A percentile compares a stretch with the other conserved stretches of the same genome.
These are phyloP conservation scores for Phytopythium chamaehyphon DNA, from an alignment of 352 stramenopile genomes.

Conservation along the genomic window DNA sequence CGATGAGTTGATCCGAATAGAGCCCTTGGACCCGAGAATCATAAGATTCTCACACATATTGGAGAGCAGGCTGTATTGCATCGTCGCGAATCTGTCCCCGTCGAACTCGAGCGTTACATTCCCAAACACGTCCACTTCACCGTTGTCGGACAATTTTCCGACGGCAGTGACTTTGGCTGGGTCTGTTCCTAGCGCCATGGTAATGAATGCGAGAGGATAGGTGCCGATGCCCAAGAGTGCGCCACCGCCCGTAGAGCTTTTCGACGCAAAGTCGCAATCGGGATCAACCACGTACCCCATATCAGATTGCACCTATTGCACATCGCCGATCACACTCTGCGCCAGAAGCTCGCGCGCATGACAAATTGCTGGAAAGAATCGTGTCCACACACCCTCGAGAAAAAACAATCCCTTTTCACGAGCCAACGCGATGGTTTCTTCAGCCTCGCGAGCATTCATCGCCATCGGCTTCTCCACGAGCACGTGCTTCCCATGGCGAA, in stretches of 20 bases:
- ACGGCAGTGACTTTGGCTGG: conserved; percentile 39
- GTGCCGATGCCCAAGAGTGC: conserved; percentile 72
- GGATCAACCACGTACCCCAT: conserved; percentile 56
- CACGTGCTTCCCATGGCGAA: conserved; percentile 89
- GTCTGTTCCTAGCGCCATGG: conserved; percentile 49
- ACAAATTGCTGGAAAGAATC: conserved; percentile 75
- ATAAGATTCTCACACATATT: conserved; percentile 57
- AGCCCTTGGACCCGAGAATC: conserved; percentile 65
- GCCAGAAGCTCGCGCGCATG: conserved; percentile 54
- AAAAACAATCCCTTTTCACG: conserved; percentile 72
- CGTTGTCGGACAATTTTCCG: conserved; percentile 8
- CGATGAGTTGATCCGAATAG: conserved; percentile 52
- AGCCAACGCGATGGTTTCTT: conserved; percentile 57
- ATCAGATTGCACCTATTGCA: conserved; percentile 64
- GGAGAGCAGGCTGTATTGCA: conserved; percentile 65
- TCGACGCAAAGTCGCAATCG: conserved; percentile 52
- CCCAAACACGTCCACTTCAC: conserved; percentile 2
- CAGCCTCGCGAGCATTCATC: conserved; percentile 77
- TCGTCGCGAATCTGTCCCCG: conserved; percentile 39
- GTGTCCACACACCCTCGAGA: conserved; percentile 87
- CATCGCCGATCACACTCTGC: conserved; percentile 51
- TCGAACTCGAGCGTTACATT: conserved; percentile 52
- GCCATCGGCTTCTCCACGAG: conserved; percentile 93
- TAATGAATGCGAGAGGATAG: conserved; percentile 69
- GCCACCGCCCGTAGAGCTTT: conserved; percentile 65